A percentile compares a stretch with the other conserved stretches of the same genome.
phyloP scores from a whole-genome alignment of 2,329 filamentous ascomycete genomes.

The Calycina herbarum region DNA sequence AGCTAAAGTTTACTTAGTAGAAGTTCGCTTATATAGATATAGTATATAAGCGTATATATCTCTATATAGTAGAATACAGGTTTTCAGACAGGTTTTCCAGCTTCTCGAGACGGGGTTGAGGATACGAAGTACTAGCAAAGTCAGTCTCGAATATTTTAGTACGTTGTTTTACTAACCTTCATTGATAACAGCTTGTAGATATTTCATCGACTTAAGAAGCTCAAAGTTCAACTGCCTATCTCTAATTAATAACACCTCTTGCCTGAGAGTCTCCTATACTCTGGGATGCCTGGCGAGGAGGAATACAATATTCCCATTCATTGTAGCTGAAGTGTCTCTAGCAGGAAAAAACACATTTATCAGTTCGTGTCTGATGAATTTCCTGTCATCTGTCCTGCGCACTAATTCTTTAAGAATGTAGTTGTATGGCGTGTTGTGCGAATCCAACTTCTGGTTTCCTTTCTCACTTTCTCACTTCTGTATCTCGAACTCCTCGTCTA shows the following conservation, averaged over 20 bases:
- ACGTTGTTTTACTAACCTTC: conserved; percentile 47
- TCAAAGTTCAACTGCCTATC: conserved; percentile 45
- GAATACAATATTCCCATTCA: conserved; percentile 47
- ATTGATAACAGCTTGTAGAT: conserved; percentile 55
- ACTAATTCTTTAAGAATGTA: conserved; percentile 50
- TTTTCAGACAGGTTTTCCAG: conserved; percentile 5
- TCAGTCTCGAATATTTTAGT: conserved; percentile 29
- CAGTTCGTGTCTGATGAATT: conserved; percentile 37
- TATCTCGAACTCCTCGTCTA: conserved; percentile 17
- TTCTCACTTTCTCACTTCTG: neutral
- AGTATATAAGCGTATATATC: too few species aligned
- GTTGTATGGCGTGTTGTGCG: conserved; percentile 15
- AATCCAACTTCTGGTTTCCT: neutral
- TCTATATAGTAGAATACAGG: conserved; percentile 6
- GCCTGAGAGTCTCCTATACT: conserved; percentile 42
- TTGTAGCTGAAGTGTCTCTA: conserved; percentile 42
- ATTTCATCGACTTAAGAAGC: conserved; percentile 51
- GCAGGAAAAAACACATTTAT: conserved; percentile 40
- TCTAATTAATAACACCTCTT: conserved; percentile 43
- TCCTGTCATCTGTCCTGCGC: conserved; percentile 43
- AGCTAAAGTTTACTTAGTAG: too few species aligned
- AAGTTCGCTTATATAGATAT: too few species aligned
- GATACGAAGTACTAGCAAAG: neutral
- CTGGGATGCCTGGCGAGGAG: conserved; percentile 49
- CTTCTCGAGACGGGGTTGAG: conserved; percentile 3